Evolutionary conservation across 176 grass and related monocot species (phyloP).

Genomic region (Cenchrus purpureus): DNA sequence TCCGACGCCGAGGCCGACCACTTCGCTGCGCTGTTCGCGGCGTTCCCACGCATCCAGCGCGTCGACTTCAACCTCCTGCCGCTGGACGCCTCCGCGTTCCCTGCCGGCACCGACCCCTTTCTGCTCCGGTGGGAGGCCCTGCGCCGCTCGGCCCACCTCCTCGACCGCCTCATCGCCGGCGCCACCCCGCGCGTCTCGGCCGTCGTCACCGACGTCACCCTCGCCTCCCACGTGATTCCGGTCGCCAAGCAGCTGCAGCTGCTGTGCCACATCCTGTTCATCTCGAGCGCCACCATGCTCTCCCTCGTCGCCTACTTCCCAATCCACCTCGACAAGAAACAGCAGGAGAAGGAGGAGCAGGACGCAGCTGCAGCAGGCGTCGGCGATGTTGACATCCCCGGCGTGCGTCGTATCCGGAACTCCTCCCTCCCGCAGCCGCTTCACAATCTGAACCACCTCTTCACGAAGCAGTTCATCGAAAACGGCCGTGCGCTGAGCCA

Average conservation of each 20-base stretch:
- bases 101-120: conserved; percentile 54
- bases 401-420: conserved; percentile 14
- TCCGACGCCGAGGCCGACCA: conserved; percentile 51
- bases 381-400: conserved; percentile 57
- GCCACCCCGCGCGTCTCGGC: conserved; percentile 39
- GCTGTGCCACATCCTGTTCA: conserved; percentile 63
- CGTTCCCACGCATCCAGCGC: conserved; percentile 52
- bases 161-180: conserved; percentile 41
- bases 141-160: conserved; percentile 51
- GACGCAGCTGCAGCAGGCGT: neutral
- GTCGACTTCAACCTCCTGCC: conserved; percentile 52
- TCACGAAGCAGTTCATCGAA: conserved; percentile 60
- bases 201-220: conserved; percentile 46
- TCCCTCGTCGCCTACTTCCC: conserved; percentile 55
- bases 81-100: conserved; percentile 22
- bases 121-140: conserved; percentile 53
- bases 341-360: no score
- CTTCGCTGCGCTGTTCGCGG: conserved; percentile 38
- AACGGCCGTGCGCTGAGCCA: conserved; percentile 40
- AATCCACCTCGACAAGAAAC: neutral
- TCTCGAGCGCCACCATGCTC: conserved; percentile 61
- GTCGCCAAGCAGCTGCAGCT: conserved; percentile 22
- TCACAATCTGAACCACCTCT: conserved; percentile 45
- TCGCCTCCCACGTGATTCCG: conserved; percentile 46
- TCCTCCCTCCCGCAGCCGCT: conserved; percentile 34